Percentiles rank a stretch among this genome's conserved stretches.
phyloP scores from a whole-genome alignment of 345 rosid genomes.

The Conringia planisiliqua region DNA sequence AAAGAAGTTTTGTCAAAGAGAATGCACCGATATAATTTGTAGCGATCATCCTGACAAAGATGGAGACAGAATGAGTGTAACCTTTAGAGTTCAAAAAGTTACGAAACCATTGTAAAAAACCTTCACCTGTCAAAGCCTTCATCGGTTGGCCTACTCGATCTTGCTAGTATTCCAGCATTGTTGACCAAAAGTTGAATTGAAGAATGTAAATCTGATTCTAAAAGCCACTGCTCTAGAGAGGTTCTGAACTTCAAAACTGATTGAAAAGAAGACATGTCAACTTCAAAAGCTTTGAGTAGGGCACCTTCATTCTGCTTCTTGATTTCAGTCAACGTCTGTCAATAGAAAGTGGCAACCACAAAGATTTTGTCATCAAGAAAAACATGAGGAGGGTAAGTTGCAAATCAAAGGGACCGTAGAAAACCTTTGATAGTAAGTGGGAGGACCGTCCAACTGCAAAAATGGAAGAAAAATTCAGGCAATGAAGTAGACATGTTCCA shows the following conservation, averaged over 20 bases:
- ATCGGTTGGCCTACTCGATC: slow-evolving; percentile 49
- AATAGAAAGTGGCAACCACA: slow-evolving; percentile 1
- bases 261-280: slow-evolving; percentile 62
- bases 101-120: neutral
- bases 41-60: slow-evolving; percentile 70
- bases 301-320: slow-evolving; percentile 46
- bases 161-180: slow-evolving; percentile 92
- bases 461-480: slow-evolving; percentile 24
- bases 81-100: neutral
- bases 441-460: slow-evolving; percentile 74
- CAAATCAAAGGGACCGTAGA: neutral
- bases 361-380: slow-evolving; percentile 7
- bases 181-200: slow-evolving; percentile 83
- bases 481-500: neutral
- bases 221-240: slow-evolving; percentile 74
- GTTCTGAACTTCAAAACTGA: slow-evolving; percentile 60
- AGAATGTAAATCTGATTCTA: slow-evolving; percentile 62
- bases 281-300: slow-evolving; percentile 58
- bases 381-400: neutral
- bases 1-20: slow-evolving; percentile 60
- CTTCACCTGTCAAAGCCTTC: slow-evolving; percentile 85
- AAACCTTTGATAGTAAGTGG: slow-evolving; percentile 53
- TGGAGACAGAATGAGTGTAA: neutral
- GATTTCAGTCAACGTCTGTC: slow-evolving; percentile 58
- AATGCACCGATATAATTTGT: slow-evolving; percentile 80